Evolutionary conservation across 164 flowering plant species (phyloP), one percentile per base, ranked within the genome.

Genomic region (Magnolia officinalis): DNA sequence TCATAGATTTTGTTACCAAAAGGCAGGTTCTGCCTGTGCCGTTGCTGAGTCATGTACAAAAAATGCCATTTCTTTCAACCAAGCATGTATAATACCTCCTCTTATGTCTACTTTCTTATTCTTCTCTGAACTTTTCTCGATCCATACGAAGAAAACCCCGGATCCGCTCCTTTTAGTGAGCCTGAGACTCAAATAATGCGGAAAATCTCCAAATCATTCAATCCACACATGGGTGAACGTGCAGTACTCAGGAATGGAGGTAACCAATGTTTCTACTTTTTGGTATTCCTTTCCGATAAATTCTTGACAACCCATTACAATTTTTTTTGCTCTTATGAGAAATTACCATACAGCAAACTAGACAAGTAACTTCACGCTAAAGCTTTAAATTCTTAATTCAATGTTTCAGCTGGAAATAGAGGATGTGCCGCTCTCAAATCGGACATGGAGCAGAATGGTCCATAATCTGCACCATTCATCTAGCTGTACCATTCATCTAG

Each of bases 181-280:
- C 98, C 99, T 31, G 99, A 96, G 86, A 83, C 89, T 77, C 96
- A 92, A 83, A 87, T 94, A 37, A 92, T 96, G 99, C 85, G 96
- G 74, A 94, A 90, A 82, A 83, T 96, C 73, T 87, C 92, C 55
- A 10, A 85, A 65, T 84, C 97, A 77, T 96, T 96, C 84, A 86
- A 90, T 66, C 99, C 99, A 78, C 98, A 96, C 75, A 77, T 96
- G 99, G 99, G 86, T 89, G 26, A 96, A 94, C 80, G 91, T 96
- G 79, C 99, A n/a, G n/a, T n/a, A 96, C 84, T 96, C 99, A 66
- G 99, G 99, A 81, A 96, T 96, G 99, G 97, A 96, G 94, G 99
- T 91, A 80, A 82, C 70, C 63, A 70, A 26, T 64, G 19, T 55
- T 26, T 18, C 37, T 66, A 73, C 8, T 68, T 5, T 37, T 37